Conservation (phyloP, 2,329 filamentous ascomycete species). For the Camillea tinctor region DNA sequence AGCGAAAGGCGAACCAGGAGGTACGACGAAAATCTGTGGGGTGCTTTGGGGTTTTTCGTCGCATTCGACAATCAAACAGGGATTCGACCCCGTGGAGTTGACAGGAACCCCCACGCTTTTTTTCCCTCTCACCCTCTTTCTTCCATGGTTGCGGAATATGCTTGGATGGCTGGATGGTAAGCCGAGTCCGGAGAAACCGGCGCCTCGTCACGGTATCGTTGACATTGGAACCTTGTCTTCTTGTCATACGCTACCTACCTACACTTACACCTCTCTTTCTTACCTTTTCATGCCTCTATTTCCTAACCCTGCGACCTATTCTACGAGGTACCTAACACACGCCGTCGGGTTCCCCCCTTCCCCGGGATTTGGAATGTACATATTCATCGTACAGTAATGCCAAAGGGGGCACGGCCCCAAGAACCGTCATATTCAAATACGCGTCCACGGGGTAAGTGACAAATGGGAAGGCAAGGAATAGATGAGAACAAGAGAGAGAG, state of each 20-base stretch:
- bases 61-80: slow-evolving; percentile 20
- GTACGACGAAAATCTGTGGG: not conserved
- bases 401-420: not conserved
- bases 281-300: too few relatives aligned
- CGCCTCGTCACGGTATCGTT: not conserved
- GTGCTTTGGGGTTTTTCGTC: slow-evolving; percentile 20
- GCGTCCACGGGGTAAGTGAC: not conserved
- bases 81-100: slow-evolving; percentile 28
- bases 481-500: not conserved
- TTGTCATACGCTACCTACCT: not conserved
- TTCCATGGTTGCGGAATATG: slow-evolving; percentile 14
- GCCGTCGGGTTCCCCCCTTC: not conserved
- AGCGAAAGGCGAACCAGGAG: not conserved
- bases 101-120: slow-evolving; percentile 19
- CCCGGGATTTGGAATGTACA: not conserved
- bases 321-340: not conserved
- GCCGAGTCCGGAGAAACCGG: slow-evolving; percentile 10
- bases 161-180: slow-evolving; percentile 14
- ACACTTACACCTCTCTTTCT: too few relatives aligned
- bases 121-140: not conserved
- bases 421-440: not conserved
- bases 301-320: not conserved
- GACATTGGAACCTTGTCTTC: slow-evolving; percentile 6
- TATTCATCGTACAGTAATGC: not conserved
- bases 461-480: not conserved